Evolutionary conservation across 768 basidiomycete species (phyloP).

Genomic region (Kwoniella mangroviensis): DNA sequence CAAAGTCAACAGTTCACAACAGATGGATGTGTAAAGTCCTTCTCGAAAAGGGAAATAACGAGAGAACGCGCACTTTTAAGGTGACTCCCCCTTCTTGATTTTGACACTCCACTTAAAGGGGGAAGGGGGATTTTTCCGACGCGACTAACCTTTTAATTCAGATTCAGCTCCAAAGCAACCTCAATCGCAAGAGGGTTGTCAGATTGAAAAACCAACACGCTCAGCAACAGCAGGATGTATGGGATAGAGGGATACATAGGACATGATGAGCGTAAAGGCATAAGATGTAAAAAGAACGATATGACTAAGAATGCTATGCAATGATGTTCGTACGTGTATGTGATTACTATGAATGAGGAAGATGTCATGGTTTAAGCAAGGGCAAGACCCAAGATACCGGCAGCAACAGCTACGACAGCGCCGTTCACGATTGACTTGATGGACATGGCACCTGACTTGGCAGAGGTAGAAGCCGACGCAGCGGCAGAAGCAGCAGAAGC

Average conservation of each 20-base stretch:
- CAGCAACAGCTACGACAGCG: constrained; percentile 38
- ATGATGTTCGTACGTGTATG: neutral
- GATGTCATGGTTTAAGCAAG: neutral
- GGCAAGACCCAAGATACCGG: constrained; percentile 36
- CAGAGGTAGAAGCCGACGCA: constrained; percentile 25
- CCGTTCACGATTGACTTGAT: constrained; percentile 25
- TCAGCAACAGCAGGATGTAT: neutral
- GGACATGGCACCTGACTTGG: constrained; percentile 16
- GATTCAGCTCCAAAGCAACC: too few species aligned
- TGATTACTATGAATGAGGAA: neutral
- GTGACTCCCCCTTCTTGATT: neutral
- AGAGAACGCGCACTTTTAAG: neutral
- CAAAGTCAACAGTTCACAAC: too few species aligned
- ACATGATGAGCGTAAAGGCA: constrained; percentile 5
- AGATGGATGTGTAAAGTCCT: too few species aligned
- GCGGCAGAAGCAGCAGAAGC: constrained; percentile 29
- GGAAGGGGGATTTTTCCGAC: neutral
- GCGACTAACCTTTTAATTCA: neutral
- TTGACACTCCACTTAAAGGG: neutral
- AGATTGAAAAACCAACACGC: too few species aligned
- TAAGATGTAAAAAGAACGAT: neutral
- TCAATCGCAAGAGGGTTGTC: too few species aligned
- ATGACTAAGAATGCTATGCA: constrained; percentile 5
- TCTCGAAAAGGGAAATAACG: too few species aligned
- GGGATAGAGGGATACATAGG: constrained; percentile 7